Percentiles rank a stretch among this genome's conserved stretches.
Conservation (phyloP, 116 monocot species). For the Thalassia testudinum region DNA sequence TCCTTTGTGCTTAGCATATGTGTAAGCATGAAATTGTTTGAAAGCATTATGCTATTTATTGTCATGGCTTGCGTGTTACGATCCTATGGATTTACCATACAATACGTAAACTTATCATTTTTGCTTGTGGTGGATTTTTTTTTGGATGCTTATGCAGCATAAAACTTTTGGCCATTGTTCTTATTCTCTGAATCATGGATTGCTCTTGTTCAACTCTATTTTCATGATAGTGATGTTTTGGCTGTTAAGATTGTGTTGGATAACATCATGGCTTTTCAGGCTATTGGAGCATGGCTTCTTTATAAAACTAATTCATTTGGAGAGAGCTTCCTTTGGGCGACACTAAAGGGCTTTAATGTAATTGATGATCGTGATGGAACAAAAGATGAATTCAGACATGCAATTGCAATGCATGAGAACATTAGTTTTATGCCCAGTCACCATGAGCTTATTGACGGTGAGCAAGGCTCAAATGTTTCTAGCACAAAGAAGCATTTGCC, state of each 20-base stretch:
- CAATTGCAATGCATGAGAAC: constrained; percentile 58
- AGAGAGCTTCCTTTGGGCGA: constrained; percentile 78
- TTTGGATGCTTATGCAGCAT: no score
- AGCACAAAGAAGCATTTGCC: constrained; percentile 4
- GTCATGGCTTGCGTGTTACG: no score
- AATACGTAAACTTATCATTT: no score
- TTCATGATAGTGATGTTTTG: no score
- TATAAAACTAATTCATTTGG: constrained; percentile 68
- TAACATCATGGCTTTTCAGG: constrained; percentile 24
- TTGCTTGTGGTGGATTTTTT: no score
- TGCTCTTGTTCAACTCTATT: no score
- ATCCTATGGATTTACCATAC: no score
- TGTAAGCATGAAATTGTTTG: no score
- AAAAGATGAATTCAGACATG: constrained; percentile 76
- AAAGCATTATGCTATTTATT: no score
- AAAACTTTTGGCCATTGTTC: no score
- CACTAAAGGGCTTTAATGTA: constrained; percentile 72
- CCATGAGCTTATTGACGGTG: not conserved
- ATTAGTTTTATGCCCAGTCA: not conserved
- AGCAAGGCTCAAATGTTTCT: constrained; percentile 5
- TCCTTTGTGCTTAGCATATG: no score
- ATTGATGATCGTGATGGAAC: constrained; percentile 94
- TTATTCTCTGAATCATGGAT: no score
- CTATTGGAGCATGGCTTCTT: constrained; percentile 74
- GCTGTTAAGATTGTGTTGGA: not conserved